Conservation (phyloP, 2,329 filamentous ascomycete species). For the Aspergillus melleus region DNA sequence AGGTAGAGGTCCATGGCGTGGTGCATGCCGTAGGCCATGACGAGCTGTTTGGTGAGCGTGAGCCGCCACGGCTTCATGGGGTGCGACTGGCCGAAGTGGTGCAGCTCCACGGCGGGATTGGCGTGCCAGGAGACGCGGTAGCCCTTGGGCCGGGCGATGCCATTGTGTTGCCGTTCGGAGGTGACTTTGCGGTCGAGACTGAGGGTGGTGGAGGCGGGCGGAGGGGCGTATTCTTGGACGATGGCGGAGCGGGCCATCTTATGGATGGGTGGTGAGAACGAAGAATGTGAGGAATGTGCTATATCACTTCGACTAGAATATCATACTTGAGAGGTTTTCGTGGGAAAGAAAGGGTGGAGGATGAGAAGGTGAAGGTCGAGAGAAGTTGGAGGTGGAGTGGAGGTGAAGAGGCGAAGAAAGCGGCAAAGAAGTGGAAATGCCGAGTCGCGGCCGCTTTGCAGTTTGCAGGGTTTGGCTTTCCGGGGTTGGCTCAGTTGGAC, state of each 20-base stretch:
- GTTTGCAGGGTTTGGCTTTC: not conserved
- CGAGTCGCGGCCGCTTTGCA: not conserved
- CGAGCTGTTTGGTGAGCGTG: slow-evolving; percentile 90
- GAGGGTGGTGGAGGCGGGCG: slow-evolving; percentile 44
- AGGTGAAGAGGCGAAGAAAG: not conserved
- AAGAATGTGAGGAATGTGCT: not conserved
- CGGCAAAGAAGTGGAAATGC: not conserved
- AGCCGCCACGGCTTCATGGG: slow-evolving; percentile 99
- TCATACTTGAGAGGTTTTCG: not conserved
- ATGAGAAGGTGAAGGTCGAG: slow-evolving; percentile 9
- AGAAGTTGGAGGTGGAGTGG: slow-evolving; percentile 8
- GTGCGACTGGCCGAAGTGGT: slow-evolving; percentile 95
- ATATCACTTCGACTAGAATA: not conserved
- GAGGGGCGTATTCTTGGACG: slow-evolving; percentile 52
- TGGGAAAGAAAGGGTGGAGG: not conserved
- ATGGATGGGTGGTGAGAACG: not conserved
- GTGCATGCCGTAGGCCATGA: slow-evolving; percentile 93
- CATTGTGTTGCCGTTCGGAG: slow-evolving; percentile 58
- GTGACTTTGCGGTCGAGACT: slow-evolving; percentile 54
- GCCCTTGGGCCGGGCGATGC: slow-evolving; percentile 76
- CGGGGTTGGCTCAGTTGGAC: not conserved
- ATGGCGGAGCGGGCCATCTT: slow-evolving; percentile 46
- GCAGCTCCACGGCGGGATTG: slow-evolving; percentile 90
- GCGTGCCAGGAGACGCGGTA: slow-evolving; percentile 94
- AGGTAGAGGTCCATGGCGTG: slow-evolving; percentile 95